Conservation (phyloP, 2,329 filamentous ascomycete species). For the Xylaria sp. region DNA sequence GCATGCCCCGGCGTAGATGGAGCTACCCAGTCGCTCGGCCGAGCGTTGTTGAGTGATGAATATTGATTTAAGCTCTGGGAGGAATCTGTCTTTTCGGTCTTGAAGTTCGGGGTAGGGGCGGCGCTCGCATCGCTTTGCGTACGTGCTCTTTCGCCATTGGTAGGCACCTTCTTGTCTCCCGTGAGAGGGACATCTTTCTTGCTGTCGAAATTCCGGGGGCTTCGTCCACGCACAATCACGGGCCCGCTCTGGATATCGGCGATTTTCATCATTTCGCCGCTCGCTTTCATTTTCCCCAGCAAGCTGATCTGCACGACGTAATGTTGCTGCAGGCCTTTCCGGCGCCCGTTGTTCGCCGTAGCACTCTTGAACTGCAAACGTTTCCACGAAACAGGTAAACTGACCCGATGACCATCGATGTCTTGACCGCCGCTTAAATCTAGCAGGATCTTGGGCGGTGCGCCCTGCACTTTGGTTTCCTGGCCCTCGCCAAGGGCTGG, state of each 20-base stretch:
- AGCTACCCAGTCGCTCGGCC: conserved; percentile 60
- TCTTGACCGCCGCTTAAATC: conserved; percentile 70
- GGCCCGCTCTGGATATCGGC: conserved; percentile 90
- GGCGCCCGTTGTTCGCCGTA: conserved; percentile 92
- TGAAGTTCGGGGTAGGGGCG: conserved; percentile 46
- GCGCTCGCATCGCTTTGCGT: conserved; percentile 52
- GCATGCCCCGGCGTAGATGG: conserved; percentile 48
- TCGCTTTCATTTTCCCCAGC: conserved; percentile 75
- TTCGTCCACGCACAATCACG: conserved; percentile 94
- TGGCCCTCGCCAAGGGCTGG: conserved; percentile 59
- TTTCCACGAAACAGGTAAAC: conserved; percentile 91
- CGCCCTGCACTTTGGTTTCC: conserved; percentile 60
- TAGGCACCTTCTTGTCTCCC: conserved; percentile 58
- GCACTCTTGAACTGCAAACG: conserved; percentile 94
- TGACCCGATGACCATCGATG: conserved; percentile 82
- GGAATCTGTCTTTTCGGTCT: conserved; percentile 49
- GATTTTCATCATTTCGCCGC: conserved; percentile 75
- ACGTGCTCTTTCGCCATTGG: conserved; percentile 60
- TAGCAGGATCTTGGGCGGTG: conserved; percentile 66
- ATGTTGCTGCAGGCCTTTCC: conserved; percentile 95
- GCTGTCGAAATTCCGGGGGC: conserved; percentile 93
- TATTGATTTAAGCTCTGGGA: conserved; percentile 45
- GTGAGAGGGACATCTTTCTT: conserved; percentile 70
- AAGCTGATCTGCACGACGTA: conserved; percentile 90
- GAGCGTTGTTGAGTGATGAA: conserved; percentile 45